Percentiles rank a stretch among this genome's conserved stretches.
Conservation (phyloP, 805 yeast species). For the Lipomyces yamadae region DNA sequence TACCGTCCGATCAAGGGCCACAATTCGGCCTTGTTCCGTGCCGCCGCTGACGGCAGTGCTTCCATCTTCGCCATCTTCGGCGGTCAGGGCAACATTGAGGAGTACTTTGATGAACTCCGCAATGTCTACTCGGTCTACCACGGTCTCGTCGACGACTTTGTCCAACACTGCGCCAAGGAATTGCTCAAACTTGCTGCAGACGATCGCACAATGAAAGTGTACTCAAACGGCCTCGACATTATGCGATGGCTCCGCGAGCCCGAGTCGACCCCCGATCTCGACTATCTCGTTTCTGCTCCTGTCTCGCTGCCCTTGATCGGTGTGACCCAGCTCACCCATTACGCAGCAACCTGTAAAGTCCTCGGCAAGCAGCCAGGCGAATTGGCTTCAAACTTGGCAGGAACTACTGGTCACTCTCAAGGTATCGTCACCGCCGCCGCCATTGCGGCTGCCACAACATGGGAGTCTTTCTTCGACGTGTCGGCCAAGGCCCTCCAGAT, state of each 20-base stretch:
- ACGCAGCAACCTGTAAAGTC: constrained; percentile 81
- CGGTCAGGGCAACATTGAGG: constrained; percentile 99
- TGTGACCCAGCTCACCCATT: constrained; percentile 92
- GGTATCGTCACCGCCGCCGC: constrained; percentile 88
- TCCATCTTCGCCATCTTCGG: constrained; percentile 86
- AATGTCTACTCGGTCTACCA: constrained; percentile 79
- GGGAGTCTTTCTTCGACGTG: constrained; percentile 79
- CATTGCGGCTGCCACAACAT: constrained; percentile 75
- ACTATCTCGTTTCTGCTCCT: constrained; percentile 87
- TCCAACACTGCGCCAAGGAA: constrained; percentile 68
- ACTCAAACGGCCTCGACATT: constrained; percentile 91
- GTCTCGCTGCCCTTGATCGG: constrained; percentile 97
- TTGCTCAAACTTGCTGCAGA: constrained; percentile 70
- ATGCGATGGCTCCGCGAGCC: constrained; percentile 85
- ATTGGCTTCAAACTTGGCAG: constrained; percentile 62
- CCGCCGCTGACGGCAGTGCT: constrained; percentile 60
- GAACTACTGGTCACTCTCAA: constrained; percentile 54
- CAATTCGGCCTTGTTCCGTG: constrained; percentile 66
- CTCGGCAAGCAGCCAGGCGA: constrained; percentile 91
- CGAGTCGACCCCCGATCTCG: constrained; percentile 85
- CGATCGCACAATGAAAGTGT: constrained; percentile 80
- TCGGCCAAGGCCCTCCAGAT: constrained; percentile 80
- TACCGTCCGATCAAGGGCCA: constrained; percentile 56
- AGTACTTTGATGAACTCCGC: constrained; percentile 94
- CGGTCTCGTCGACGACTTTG: constrained; percentile 72